Percentiles rank a stretch among this genome's conserved stretches.
phyloP scores from a whole-genome alignment of 768 basidiomycete species.

The Russula griseocarnosa region DNA sequence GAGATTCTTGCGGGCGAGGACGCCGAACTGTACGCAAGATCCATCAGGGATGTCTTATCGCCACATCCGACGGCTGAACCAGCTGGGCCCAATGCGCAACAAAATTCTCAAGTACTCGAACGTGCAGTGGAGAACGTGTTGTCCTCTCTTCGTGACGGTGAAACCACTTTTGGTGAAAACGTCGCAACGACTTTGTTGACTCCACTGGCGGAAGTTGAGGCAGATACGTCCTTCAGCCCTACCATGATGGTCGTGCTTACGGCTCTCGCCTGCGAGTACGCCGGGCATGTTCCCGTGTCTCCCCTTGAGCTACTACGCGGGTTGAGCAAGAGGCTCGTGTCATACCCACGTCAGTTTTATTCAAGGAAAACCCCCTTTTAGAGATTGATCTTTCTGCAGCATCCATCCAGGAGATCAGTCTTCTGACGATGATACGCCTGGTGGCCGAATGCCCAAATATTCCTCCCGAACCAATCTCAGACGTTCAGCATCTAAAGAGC shows the following conservation, averaged over 20 bases:
- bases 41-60: slow-evolving; percentile 43
- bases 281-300: slow-evolving; percentile 47
- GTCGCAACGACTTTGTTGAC: slow-evolving; percentile 30
- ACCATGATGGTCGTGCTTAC: slow-evolving; percentile 64
- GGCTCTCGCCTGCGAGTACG: slow-evolving; percentile 64
- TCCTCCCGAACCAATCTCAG: slow-evolving; percentile 42
- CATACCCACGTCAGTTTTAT: slow-evolving; percentile 43
- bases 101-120: slow-evolving; percentile 48
- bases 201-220: slow-evolving; percentile 23
- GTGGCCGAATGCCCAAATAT: slow-evolving; percentile 55
- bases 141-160: slow-evolving; percentile 45
- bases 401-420: slow-evolving; percentile 66
- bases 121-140: slow-evolving; percentile 54
- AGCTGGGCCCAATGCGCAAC: slow-evolving; percentile 30
- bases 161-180: slow-evolving; percentile 35
- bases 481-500: slow-evolving; percentile 44
- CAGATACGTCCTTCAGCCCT: slow-evolving; percentile 39
- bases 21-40: slow-evolving; percentile 55
- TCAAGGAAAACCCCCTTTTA: slow-evolving; percentile 2
- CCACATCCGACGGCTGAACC: slow-evolving; percentile 35
- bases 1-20: slow-evolving; percentile 46
- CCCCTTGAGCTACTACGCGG: slow-evolving; percentile 48
- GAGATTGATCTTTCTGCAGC: slow-evolving; percentile 39
- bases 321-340: slow-evolving; percentile 40
- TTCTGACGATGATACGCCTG: slow-evolving; percentile 68